Conservation (phyloP, 495 filamentous ascomycete species). For the Neurospora terricola region DNA sequence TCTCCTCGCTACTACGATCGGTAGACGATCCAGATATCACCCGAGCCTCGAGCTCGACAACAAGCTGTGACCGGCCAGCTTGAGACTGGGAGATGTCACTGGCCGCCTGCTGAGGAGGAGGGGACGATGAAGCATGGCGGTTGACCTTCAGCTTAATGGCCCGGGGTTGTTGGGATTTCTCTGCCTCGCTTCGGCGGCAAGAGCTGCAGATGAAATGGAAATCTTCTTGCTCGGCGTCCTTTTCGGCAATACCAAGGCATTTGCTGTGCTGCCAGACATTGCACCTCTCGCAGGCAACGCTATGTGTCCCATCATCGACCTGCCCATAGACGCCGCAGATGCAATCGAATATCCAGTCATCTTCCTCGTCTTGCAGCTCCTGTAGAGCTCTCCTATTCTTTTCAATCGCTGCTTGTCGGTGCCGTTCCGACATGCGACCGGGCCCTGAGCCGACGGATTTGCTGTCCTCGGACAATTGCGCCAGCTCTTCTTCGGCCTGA, state of each 20-base stretch:
- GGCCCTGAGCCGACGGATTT: slow-evolving; percentile 53
- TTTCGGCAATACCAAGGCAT: slow-evolving; percentile 69
- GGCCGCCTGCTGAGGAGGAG: slow-evolving; percentile 1
- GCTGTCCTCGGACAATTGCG: slow-evolving; percentile 66
- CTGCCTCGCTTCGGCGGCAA: slow-evolving; percentile 48
- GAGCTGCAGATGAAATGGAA: slow-evolving; percentile 81
- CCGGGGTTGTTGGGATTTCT: slow-evolving; percentile 33
- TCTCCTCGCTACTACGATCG: not conserved
- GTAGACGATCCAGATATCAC: slow-evolving; percentile 1
- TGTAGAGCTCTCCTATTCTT: slow-evolving; percentile 63
- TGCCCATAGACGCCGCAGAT: slow-evolving; percentile 82
- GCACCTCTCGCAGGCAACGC: slow-evolving; percentile 89
- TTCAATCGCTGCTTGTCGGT: slow-evolving; percentile 68
- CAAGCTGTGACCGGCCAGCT: not conserved
- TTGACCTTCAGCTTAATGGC: slow-evolving; percentile 66
- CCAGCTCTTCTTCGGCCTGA: slow-evolving; percentile 72
- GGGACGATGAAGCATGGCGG: slow-evolving; percentile 32
- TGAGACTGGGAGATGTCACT: not conserved
- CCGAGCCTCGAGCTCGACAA: slow-evolving; percentile 12
- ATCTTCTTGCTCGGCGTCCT: slow-evolving; percentile 72
- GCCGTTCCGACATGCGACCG: slow-evolving; percentile 64
- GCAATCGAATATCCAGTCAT: slow-evolving; percentile 93
- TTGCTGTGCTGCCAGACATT: slow-evolving; percentile 94
- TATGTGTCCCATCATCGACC: slow-evolving; percentile 87
- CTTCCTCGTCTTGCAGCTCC: slow-evolving; percentile 61